Evolutionary conservation across 768 basidiomycete genomes (phyloP), one percentile per base, ranked within the genome.

Genomic region (Lactarius sp.): DNA sequence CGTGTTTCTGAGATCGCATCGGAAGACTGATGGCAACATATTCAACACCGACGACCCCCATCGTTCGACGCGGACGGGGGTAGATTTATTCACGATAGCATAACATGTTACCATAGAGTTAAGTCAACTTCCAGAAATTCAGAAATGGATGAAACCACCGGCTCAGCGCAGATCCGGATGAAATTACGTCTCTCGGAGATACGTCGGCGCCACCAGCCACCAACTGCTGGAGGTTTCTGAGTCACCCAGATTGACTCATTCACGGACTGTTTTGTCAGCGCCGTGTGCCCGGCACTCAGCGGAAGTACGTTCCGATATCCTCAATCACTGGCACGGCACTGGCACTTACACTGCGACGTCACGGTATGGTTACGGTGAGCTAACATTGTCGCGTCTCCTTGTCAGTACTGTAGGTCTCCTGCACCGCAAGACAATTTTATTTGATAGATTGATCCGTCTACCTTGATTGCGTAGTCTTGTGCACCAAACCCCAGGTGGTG

Each of bases 271-370:
- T 49, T 13, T 41, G 53, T 64, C 59, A 60, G 53, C 58, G 52
- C 63, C 63, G 53, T 31, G 22, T 12, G 52, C 59, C 42, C 34
- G 59, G 63, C 59, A 9, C 49, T 27, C 20, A 47, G 51, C 51
- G 54, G 49, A 51, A 51, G 49, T 37, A 65, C 47, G 64, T 60
- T 56, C 50, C 50, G 59, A 54, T 54, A 42, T n/a, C 18, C 22
- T 52, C 52, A 22, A 53, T 36, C 22, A 39, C 22, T 42, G 14
- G 16, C 47, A 41, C 39, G 4, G 39, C 10, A n/a, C 46, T 47
- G 46, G 18, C 18, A 47, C 46, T 8, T 5, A 16, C 50, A 51
- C n/a, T 20, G 50, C 4, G 4, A 27, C 34, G 3, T 14, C 33
- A 33, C 46, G 10, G 44, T 22, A 22, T 27, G 34, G 62, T 49